phyloP scores from a whole-genome alignment of 2,329 filamentous ascomycete genomes.

The Cordyceps cicadae region DNA sequence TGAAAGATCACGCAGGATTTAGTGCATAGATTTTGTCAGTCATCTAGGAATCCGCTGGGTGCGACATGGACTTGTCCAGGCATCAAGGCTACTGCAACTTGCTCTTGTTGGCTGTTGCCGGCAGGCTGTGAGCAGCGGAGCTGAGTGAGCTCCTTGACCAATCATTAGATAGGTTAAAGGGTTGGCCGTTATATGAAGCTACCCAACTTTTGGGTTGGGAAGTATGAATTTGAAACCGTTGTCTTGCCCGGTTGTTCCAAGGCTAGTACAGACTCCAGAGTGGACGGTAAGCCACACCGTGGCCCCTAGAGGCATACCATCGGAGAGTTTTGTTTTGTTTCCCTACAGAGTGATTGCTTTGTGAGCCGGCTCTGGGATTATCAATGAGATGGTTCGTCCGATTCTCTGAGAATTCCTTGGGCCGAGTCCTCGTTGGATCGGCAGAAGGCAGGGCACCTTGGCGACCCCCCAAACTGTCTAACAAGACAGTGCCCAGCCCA shows the following conservation, averaged over 20 bases:
- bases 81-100: not conserved
- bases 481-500: not conserved
- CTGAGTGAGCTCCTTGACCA: not conserved
- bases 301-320: not conserved
- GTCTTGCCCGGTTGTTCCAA: not conserved
- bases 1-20: not conserved
- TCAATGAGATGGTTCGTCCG: not conserved
- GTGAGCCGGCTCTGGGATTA: no score
- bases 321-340: no score
- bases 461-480: not conserved
- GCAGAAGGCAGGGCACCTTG: not conserved
- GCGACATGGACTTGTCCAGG: not conserved
- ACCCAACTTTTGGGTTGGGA: not conserved
- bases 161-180: not conserved
- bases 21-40: not conserved
- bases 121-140: not conserved
- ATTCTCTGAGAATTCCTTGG: not conserved
- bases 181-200: not conserved
- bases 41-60: not conserved
- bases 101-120: not conserved
- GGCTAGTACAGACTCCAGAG: not conserved
- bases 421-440: not conserved
- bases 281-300: not conserved
- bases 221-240: not conserved
- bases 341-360: no score